Evolutionary conservation across 805 yeast species (phyloP), one percentile per base, ranked within the genome.

Genomic region (Ogataea pignaliae): DNA sequence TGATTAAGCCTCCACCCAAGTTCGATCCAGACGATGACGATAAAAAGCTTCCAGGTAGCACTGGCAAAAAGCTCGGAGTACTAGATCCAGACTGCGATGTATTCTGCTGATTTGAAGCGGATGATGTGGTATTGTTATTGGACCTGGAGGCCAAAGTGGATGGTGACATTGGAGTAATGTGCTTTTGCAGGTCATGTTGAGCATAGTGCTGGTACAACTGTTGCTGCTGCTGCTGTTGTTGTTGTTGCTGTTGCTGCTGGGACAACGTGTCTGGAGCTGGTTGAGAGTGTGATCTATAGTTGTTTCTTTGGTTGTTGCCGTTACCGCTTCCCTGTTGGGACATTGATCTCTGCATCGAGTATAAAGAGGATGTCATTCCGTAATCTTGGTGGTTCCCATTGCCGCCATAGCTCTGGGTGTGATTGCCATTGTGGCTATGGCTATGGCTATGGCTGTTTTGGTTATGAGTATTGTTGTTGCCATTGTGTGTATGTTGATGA

Each of bases 11-110:
- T 21, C 26, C 26, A 21, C 7, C 26, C 18, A 54, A n/a, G 16
- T 30, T 30, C 21, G 36, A 32, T 10, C 39, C 31, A 3, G 45
- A 14, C 8, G 43, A 18, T 26, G 46, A 51, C 16, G 39, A 46
- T 15, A 55, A 55, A 18, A 48, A 49, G 21, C 42, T 43, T 6
- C 36, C 34, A 21, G 44, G 50, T 10, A 50, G 17, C 39, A 44
- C 37, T n/a, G 60, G 53, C 36, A 47, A 54, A 41, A 50, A 55
- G 29, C 41, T 21, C 12, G 57, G 57, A 9, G 55, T 53, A 37
- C 35, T 43, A 12, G 55, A 47, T 2, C 47, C 47, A 15, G 52
- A 42, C 10, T 37, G 48, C 16, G 55, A 45, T 34, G 46, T 45
- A n/a, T 39, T 47, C 16, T 48, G 44, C 35, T 51, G 41, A 10